Base-by-base conservation (phyloP, 164 flowering plant species). In the Annona cherimola region DNA sequence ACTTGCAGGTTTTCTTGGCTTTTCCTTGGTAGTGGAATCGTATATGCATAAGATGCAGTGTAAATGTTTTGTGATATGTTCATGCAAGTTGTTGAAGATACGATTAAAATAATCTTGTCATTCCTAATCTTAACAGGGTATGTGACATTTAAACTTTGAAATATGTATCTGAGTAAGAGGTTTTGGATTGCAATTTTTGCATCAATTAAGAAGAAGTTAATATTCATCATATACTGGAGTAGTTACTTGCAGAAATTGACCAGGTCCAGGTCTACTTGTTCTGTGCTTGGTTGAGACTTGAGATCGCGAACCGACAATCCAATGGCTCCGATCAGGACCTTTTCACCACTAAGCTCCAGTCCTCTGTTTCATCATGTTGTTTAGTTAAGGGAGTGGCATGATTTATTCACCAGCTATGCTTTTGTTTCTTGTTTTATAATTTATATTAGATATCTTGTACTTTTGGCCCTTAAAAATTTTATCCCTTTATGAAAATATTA, bases 1-100 rank as follows among this genome's bases (percentile, higher is more conserved):
- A 80, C 81, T 81, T 94, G 45, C 97, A 92, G 97, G 98, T 91
- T 74, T 50, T 26, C 59, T 77, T 61, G 50, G 19, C 42, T 70
- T 44, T 54, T 44, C 45, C 40, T 70, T 35, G 3, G 19, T 9
- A 43, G 5, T 43, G 9, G 39, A 14, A 6, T 46, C 12, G 19
- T 3, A 55, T 61, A 57, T 12, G 45, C 42, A 8, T 70, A 70
- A 9, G 40, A 61, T 41, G 66, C 45, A 1, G 46, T 66, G 7
- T 2, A 66, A 35, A 16, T 18, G 43, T 43, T 66, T 66, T 66
- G 9, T 50, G 57, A 11, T 50, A 11, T 20, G 42, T 66, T 5
- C 3, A 66, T 18, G 54, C n/a, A 66, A 43, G 42, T 35, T 66
- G 26, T 66, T 66, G 55, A 44, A 43, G 16, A 44, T 43, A 42